Evolutionary conservation across 1,284 basidiomycete genomes (phyloP).

Genomic region (Boletus sp.): DNA sequence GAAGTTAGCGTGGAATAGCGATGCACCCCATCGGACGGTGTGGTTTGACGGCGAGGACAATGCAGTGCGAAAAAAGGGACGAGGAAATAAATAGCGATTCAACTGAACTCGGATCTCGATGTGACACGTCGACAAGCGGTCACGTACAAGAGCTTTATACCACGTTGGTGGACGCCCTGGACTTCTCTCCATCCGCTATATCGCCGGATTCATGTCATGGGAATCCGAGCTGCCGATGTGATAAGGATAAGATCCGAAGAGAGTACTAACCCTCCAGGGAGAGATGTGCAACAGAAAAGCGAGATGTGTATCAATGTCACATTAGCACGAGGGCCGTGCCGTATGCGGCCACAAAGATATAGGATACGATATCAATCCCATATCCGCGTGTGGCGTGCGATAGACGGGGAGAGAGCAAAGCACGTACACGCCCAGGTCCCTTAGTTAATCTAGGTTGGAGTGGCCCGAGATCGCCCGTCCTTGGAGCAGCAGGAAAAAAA

Average conservation of each 20-base stretch:
- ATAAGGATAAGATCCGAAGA: constrained; percentile 14
- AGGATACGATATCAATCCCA: too few relatives aligned
- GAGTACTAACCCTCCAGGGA: too few relatives aligned
- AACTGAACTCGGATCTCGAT: constrained; percentile 9
- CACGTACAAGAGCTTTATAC: constrained; percentile 66
- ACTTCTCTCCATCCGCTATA: constrained; percentile 73
- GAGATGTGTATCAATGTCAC: not conserved
- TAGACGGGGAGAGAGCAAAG: constrained; percentile 78
- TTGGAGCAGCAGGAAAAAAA: constrained; percentile 53
- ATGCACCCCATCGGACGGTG: constrained; percentile 61
- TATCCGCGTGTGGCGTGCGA: constrained; percentile 63
- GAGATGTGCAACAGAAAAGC: too few relatives aligned
- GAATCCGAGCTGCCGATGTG: constrained; percentile 55
- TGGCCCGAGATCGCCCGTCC: constrained; percentile 72
- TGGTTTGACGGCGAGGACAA: constrained; percentile 84
- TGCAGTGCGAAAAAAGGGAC: constrained; percentile 36
- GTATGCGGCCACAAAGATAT: constrained; percentile 45
- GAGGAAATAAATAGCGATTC: constrained; percentile 2
- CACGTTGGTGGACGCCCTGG: constrained; percentile 54
- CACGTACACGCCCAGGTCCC: constrained; percentile 66
- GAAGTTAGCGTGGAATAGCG: too few relatives aligned
- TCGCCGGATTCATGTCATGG: constrained; percentile 61
- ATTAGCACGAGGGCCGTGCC: not conserved
- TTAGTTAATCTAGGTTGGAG: constrained; percentile 65
- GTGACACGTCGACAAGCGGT: constrained; percentile 8